Evolutionary conservation across 2,329 filamentous ascomycete genomes (phyloP).

Genomic region (Aspergillus phoenicis): DNA sequence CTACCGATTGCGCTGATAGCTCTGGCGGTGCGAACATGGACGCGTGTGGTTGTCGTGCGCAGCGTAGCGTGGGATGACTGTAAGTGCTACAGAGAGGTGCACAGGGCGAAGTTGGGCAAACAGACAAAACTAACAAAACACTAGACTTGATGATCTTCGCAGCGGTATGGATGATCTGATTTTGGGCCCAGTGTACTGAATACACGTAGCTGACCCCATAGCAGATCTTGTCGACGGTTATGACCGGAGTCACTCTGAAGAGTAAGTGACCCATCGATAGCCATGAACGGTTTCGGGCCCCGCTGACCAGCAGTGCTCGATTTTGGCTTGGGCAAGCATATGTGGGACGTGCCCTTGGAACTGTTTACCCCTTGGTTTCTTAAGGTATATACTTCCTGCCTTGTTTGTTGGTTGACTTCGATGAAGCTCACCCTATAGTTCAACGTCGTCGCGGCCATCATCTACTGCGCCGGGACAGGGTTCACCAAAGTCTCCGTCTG

Average conservation of each 20-base stretch:
- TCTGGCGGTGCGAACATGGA: slow-evolving; percentile 29
- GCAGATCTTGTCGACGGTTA: slow-evolving; percentile 25
- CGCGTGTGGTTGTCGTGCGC: slow-evolving; percentile 28
- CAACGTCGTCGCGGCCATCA: slow-evolving; percentile 31
- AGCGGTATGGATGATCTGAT: slow-evolving; percentile 19
- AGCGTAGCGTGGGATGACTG: slow-evolving; percentile 32
- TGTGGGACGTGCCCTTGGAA: slow-evolving; percentile 31
- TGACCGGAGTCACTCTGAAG: slow-evolving; percentile 26
- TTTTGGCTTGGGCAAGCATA: slow-evolving; percentile 31
- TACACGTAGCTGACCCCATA: neutral
- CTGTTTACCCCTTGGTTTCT: slow-evolving; percentile 26
- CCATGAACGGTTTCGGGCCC: neutral
- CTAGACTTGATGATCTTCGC: slow-evolving; percentile 30
- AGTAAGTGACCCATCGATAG: slow-evolving; percentile 20
- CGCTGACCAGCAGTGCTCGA: slow-evolving; percentile 25
- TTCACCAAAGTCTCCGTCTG: slow-evolving; percentile 37
- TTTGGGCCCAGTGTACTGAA: neutral
- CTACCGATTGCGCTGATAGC: slow-evolving; percentile 26
- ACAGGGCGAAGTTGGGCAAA: neutral
- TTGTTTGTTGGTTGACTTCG: no score
- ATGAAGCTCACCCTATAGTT: slow-evolving; percentile 19
- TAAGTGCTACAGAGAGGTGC: slow-evolving; percentile 16
- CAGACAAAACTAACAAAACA: neutral
- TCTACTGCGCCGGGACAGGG: slow-evolving; percentile 34
- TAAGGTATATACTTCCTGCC: slow-evolving; percentile 19